A percentile compares a stretch with the other conserved stretches of the same genome.
These are phyloP conservation scores for Rhizopus sp. DNA, from an alignment of 371 early-diverging fungal genomes.

Conservation along the genomic window DNA sequence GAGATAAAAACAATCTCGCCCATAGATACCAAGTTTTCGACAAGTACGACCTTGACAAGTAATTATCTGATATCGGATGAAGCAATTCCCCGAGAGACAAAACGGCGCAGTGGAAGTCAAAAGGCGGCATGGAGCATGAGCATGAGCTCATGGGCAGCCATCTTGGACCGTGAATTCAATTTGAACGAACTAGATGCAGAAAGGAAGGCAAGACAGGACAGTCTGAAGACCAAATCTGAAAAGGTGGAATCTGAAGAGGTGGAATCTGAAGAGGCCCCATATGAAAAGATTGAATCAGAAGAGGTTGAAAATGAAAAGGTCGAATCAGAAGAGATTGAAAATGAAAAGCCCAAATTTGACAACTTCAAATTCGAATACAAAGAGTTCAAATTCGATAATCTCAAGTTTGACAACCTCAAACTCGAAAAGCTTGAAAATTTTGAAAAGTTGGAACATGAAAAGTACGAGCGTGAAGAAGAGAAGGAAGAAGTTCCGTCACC, in stretches of 20 bases:
- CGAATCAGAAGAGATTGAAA: neutral
- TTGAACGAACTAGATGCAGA: conserved; percentile 22
- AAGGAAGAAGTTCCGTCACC: too few relatives aligned
- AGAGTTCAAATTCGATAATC: too few relatives aligned
- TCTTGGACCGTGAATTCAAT: conserved; percentile 34
- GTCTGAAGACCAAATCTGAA: neutral
- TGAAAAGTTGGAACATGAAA: too few relatives aligned
- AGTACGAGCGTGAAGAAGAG: too few relatives aligned
- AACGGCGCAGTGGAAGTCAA: conserved; percentile 43
- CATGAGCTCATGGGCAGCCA: conserved; percentile 43
- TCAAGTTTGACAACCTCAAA: too few relatives aligned
- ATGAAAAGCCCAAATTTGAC: neutral
- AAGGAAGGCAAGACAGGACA: conserved; percentile 3
- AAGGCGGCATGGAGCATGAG: conserved; percentile 47
- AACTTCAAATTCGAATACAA: too few relatives aligned
- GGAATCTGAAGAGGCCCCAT: neutral
- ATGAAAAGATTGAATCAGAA: neutral
- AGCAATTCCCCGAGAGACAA: conserved; percentile 2
- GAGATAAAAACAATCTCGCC: neutral
- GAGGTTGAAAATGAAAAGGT: neutral
- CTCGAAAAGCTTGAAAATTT: too few relatives aligned
- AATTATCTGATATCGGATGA: too few relatives aligned
- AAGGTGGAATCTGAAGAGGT: too few relatives aligned
- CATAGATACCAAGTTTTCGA: neutral
- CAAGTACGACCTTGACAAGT: neutral